Evolutionary conservation across 2,329 filamentous ascomycete genomes (phyloP).

Genomic region (Aspergillus latus): DNA sequence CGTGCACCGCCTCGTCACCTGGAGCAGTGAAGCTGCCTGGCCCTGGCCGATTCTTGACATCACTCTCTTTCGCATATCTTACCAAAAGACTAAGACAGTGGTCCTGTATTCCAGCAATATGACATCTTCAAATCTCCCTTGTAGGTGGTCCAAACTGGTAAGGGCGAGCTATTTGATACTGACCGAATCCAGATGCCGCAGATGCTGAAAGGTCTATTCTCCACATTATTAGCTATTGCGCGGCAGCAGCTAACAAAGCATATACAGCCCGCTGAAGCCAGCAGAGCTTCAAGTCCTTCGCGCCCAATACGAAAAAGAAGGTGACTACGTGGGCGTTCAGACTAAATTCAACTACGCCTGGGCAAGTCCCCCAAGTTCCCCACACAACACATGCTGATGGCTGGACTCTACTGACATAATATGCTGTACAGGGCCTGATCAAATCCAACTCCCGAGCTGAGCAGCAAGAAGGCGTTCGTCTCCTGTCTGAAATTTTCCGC

Average conservation of each 20-base stretch:
- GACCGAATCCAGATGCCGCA: conserved; percentile 71
- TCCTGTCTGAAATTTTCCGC: conserved; percentile 96
- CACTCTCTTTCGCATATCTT: neutral
- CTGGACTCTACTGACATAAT: neutral
- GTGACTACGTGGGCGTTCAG: conserved; percentile 92
- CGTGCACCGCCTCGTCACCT: conserved; percentile 21
- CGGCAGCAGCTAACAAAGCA: conserved; percentile 15
- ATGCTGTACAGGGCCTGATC: conserved; percentile 71
- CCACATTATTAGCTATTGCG: neutral
- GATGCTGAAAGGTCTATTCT: conserved; percentile 81
- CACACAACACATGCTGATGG: neutral
- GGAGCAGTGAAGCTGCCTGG: conserved; percentile 6
- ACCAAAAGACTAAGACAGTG: neutral
- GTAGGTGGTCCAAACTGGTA: conserved; percentile 35
- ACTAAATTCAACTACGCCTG: conserved; percentile 99
- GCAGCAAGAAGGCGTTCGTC: conserved; percentile 89
- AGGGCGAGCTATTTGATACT: conserved; percentile 9
- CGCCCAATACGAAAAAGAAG: conserved; percentile 94
- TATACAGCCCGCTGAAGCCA: conserved; percentile 74
- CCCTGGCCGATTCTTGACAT: conserved; percentile 2
- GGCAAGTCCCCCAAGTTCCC: conserved; percentile 55
- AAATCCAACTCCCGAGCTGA: conserved; percentile 83
- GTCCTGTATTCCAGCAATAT: conserved; percentile 32
- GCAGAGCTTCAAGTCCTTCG: conserved; percentile 91
- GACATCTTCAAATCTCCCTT: conserved; percentile 48